Base-by-base conservation (phyloP, 75 land plant species). In the Pinus tabuliformis region DNA sequence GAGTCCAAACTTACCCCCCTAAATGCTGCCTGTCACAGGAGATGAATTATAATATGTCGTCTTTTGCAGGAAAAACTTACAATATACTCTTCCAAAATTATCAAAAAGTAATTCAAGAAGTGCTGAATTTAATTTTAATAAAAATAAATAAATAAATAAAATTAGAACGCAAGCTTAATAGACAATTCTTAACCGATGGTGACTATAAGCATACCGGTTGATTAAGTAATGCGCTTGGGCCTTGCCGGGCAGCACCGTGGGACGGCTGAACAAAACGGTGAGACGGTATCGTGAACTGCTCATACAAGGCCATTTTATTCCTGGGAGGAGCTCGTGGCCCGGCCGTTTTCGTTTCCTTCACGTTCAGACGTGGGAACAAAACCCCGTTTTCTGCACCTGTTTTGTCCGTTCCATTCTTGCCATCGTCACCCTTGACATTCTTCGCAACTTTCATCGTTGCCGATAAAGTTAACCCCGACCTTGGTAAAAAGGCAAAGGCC, bases 221-320 rank as follows among this genome's bases (percentile, higher is more conserved):
- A 68, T 68, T 68, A 6, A 68, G n/a, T 45, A 39, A 3, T n/a
- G 54, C 3, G n/a, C 39, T 17, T 39, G 54, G 24, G 72, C n/a
- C n/a, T 68, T 68, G 72, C 21, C 49, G 49, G 36, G n/a, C 8
- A 64, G 36, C 37, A 6, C n/a, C 2, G n/a, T 36, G 36, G 42
- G 22, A 20, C 1, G 72, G 22, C 45, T 68, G 72, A 42, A 68
- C 8, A 68, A 68, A 68, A 15, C 72, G 62, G 78, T 89, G 89
- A 57, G 98, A 88, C 57, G 97, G 97, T 37, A 90, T 78, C 57
- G 89, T 88, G 11, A 95, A 80, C 81, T 95, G 98, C 80, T 95
- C 98, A 80, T 95, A 95, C 18, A 95, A 85, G 60, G 97, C 97
- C 97, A 93, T 95, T 87, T 95, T 95, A 73, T 95, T 93, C 82